Conservation (phyloP, 139 green algal genomes). For the Edaphochlamys debaryana region DNA sequence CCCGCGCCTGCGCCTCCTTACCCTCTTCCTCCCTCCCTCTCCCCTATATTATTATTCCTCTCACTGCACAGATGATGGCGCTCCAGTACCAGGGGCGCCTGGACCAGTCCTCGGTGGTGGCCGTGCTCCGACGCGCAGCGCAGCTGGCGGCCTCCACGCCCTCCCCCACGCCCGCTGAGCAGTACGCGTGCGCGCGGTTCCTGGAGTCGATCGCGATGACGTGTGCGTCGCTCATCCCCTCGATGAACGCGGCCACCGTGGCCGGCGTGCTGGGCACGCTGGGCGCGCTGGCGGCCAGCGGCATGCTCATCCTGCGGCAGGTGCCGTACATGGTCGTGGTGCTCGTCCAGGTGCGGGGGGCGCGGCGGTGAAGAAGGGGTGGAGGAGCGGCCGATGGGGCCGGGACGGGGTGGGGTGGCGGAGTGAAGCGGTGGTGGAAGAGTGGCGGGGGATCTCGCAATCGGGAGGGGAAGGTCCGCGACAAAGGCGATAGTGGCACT, state of each 20-base stretch:
- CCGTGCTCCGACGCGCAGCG: background rate
- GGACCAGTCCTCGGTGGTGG: slow-evolving; percentile 6
- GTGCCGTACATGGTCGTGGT: slow-evolving; percentile 19
- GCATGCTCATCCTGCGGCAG: slow-evolving; percentile 10
- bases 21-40: too few species aligned
- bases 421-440: too few species aligned
- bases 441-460: too few species aligned
- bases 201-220: slow-evolving; percentile 22
- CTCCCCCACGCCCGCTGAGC: background rate
- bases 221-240: slow-evolving; percentile 2
- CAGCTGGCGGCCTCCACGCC: slow-evolving; percentile 1
- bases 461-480: too few species aligned
- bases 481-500: too few species aligned
- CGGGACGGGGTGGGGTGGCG: too few species aligned
- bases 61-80: slow-evolving; percentile 32
- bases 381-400: too few species aligned
- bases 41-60: too few species aligned
- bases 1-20: too few species aligned
- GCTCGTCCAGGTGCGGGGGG: slow-evolving; percentile 9
- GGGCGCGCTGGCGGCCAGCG: slow-evolving; percentile 12
- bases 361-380: too few species aligned
- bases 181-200: slow-evolving; percentile 29
- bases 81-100: slow-evolving; percentile 34
- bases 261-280: slow-evolving; percentile 11
- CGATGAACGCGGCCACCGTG: slow-evolving; percentile 10